Evolutionary conservation across 345 rosid genomes (phyloP).

Genomic region (Limnanthes douglasii): DNA sequence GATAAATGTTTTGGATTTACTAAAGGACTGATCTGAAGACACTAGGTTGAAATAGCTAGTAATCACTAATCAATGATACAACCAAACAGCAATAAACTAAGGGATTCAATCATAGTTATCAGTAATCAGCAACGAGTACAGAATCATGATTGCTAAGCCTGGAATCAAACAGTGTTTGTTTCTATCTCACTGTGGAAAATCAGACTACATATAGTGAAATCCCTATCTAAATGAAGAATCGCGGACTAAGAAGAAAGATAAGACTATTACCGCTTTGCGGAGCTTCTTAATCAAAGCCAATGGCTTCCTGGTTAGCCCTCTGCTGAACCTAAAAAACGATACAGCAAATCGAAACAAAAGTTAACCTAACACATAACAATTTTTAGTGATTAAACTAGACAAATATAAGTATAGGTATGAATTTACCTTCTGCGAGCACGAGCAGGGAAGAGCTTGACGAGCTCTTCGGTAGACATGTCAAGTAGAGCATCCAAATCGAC

Average conservation of each 20-base stretch:
- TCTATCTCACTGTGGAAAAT: no score
- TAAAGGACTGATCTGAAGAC: no score
- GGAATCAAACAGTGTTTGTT: no score
- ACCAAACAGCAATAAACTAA: no score
- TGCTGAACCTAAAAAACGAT: conserved; percentile 47
- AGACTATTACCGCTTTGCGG: conserved; percentile 48
- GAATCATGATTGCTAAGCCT: no score
- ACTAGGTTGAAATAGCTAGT: no score
- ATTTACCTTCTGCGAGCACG: conserved; percentile 88
- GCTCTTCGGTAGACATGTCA: conserved; percentile 92
- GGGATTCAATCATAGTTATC: no score
- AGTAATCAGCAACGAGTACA: no score
- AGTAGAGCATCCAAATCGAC: conserved; percentile 83
- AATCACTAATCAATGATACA: no score
- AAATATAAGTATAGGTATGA: neutral
- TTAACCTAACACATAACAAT: neutral
- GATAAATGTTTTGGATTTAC: no score
- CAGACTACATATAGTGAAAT: neutral
- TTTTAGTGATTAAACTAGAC: neutral
- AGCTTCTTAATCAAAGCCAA: conserved; percentile 83
- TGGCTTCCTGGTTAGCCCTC: conserved; percentile 81
- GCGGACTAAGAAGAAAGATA: neutral
- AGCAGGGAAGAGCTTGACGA: conserved; percentile 81
- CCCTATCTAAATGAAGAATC: neutral
- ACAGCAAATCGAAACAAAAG: neutral